A percentile compares a stretch with the other conserved stretches of the same genome.
These are phyloP conservation scores for Leishmania braziliensis DNA, from an alignment of 208 protist species.

Conservation along the genomic window DNA sequence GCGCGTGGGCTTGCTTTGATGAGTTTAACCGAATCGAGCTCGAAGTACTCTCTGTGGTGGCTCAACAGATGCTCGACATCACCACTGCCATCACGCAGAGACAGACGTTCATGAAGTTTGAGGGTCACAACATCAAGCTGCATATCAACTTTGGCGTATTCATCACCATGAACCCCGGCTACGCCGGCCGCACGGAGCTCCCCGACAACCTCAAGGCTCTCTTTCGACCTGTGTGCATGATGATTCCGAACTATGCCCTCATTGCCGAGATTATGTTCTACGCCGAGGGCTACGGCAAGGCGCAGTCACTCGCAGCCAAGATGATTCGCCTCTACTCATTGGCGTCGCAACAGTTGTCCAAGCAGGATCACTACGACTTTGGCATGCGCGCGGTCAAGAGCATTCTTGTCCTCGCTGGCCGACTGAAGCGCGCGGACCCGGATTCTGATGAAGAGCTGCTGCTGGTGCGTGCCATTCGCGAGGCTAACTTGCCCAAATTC, in stretches of 20 bases:
- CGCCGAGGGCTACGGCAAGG: constrained; percentile 95
- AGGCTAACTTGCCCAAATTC: constrained; percentile 95
- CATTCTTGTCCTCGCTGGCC: constrained; percentile 94
- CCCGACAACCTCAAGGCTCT: constrained; percentile 97
- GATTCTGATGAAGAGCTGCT: constrained; percentile 92
- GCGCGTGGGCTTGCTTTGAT: constrained; percentile 99
- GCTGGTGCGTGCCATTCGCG: constrained; percentile 89
- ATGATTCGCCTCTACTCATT: constrained; percentile 96
- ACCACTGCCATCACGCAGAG: constrained; percentile 88
- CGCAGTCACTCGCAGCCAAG: constrained; percentile 90
- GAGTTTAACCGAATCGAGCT: constrained; percentile 99
- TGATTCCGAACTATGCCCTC: constrained; percentile 96
- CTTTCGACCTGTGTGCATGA: constrained; percentile 97
- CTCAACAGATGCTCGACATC: constrained; percentile 96
- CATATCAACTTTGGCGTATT: constrained; percentile 95
- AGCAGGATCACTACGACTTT: constrained; percentile 96
- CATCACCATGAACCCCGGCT: constrained; percentile 98
- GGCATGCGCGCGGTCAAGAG: constrained; percentile 96
- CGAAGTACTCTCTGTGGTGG: constrained; percentile 97
- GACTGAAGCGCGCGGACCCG: constrained; percentile 85
- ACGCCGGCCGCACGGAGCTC: constrained; percentile 96
- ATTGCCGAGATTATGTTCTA: constrained; percentile 98
- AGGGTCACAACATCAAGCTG: constrained; percentile 92
- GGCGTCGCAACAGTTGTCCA: constrained; percentile 94
- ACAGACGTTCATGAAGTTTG: constrained; percentile 84